Evolutionary conservation across 2,329 filamentous ascomycete genomes (phyloP).

Genomic region (Tolypocladium cylindrosporum): DNA sequence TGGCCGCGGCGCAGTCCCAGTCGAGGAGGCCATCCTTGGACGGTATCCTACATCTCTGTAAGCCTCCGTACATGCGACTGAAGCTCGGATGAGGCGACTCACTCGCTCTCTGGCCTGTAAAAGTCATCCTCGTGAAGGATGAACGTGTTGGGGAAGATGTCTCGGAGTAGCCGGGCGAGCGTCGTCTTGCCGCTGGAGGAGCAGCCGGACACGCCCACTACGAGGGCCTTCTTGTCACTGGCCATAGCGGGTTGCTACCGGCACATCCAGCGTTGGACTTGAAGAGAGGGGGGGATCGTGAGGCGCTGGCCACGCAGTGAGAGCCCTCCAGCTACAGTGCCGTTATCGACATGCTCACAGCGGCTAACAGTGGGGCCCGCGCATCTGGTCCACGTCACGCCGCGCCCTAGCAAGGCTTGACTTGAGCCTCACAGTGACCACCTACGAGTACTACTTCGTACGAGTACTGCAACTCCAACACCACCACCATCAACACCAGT

Average conservation of each 20-base stretch:
- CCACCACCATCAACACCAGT: neutral
- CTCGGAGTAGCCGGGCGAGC: conserved; percentile 71
- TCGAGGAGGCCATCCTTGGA: conserved; percentile 57
- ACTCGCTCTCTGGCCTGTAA: conserved; percentile 71
- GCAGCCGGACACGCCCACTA: conserved; percentile 78
- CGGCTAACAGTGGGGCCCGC: neutral
- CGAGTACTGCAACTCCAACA: neutral
- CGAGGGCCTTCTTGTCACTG: conserved; percentile 36
- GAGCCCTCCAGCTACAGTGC: neutral
- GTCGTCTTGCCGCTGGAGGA: conserved; percentile 96
- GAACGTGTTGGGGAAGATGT: conserved; percentile 68
- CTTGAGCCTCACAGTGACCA: neutral
- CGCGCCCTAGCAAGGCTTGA: neutral
- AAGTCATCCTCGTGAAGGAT: conserved; percentile 96
- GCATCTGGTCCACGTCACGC: neutral
- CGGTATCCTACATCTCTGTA: conserved; percentile 33
- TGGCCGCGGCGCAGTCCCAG: conserved; percentile 81
- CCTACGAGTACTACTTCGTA: no score
- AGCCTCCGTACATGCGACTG: neutral
- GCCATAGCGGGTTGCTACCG: conserved; percentile 14
- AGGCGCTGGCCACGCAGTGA: neutral
- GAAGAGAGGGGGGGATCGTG: neutral
- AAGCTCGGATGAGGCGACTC: conserved; percentile 12
- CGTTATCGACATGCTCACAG: neutral
- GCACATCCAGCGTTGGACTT: neutral